Evolutionary conservation across 2,329 filamentous ascomycete species (phyloP), one percentile per base, ranked within the genome.

Genomic region (Shiraia bambusicola): DNA sequence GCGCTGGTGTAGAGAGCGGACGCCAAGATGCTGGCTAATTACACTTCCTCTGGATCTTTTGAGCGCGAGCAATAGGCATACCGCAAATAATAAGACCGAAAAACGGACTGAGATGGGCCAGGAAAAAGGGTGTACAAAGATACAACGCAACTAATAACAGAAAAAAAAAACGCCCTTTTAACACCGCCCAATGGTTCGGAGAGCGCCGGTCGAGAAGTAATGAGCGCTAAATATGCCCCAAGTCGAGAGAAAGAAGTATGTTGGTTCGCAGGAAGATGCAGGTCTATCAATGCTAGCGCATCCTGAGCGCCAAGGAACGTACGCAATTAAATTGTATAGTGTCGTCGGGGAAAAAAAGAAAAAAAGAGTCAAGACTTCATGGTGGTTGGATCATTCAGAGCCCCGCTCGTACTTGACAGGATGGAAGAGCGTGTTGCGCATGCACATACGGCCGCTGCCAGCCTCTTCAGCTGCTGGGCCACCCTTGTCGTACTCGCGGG

Each of bases 371-470:
- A 10, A 15, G 29, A 36, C 19, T 39, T 22, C 19, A 22, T 22
- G 19, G 8, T 22, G 19, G 37, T 16, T 22, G 35, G 36, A 41
- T 66, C 54, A 67, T 38, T 66, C 63, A 7, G 61, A 67, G 12
- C 69, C 69, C 35, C 61, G 62, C 51, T 77, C 74, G 39, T 69
- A 65, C 59, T 77, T 77, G 54, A 77, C 69, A 4, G 74, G 74
- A 52, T 77, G 74, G 56, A 72, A 71, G 28, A 76, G 59, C 15
- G 63, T 70, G 16, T 67, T 63, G 42, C 69, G 63, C 50, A 76
- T 59, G 56, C 74, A 77, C 59, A 77, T 66, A 28, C 74, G 64
- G 28, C 74, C 74, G 44, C 71, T 70, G n/a, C 68, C 69, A 19
- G 60, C 62, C 42, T 71, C 61, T 59, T 77, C 74, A 34, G 61